Evolutionary conservation across 2,329 filamentous ascomycete species (phyloP), one percentile per base, ranked within the genome.

Genomic region (Fusarium sp.): DNA sequence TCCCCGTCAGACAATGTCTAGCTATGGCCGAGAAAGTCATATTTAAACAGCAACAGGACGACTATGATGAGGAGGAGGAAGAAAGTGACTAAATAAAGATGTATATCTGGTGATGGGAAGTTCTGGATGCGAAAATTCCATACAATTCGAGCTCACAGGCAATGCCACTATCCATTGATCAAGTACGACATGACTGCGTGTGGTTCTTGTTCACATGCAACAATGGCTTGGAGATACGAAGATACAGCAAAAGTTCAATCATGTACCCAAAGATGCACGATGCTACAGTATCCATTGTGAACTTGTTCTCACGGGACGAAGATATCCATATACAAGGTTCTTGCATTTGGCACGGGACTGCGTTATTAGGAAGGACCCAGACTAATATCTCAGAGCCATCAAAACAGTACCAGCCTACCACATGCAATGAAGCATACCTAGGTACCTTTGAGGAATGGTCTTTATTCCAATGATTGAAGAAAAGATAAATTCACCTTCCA

Each of bases 11-110:
- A 73, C 87, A 88, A 71, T 92, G 90, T 14, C 78, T 99, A 78
- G 89, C 89, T 77, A 80, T 98, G 74, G 96, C 97, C 63, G 95
- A 98, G 83, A 93, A 90, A 84, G 92, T 94, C n/a, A 85, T 98
- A 69, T 89, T 91, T 73, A 89, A 88, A 70, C 93, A 93, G 75
- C 87, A 90, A 55, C 88, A 90, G 75, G 88, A 89, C 46, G 88
- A 89, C 58, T 82, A 81, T 41, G 83, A 82, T 18, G 83, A 81
- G 14, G 82, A 82, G 18, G 84, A 81, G 16, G 83, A 81, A 7
- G 85, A 84, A 28, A 79, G 80, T 4, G 61, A 63, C 16, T 53
- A 16, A 53, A 21, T 5, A 78, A 79, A 41, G 34, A 51, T 20
- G 10, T 21, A 28, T 3, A 40, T 20, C 6, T 18, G 4, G 49